phyloP scores from a whole-genome alignment of 495 filamentous ascomycete species.

The Aspergillus steynii region DNA sequence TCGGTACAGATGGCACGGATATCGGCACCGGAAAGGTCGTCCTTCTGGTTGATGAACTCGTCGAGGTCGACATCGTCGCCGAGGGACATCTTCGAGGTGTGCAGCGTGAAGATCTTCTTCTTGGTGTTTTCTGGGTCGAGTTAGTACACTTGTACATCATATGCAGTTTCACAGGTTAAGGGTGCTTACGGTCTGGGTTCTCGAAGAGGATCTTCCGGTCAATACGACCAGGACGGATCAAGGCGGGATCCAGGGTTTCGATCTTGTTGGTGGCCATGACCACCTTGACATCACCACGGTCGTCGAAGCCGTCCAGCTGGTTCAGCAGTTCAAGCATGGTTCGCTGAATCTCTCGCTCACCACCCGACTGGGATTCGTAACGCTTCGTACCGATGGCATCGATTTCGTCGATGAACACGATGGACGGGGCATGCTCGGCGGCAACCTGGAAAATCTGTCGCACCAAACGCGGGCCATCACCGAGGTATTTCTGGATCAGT shows the following conservation, averaged over 20 bases:
- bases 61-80: constrained; percentile 94
- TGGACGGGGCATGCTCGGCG: constrained; percentile 93
- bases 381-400: constrained; percentile 99
- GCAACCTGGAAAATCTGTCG: constrained; percentile 98
- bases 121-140: constrained; percentile 79
- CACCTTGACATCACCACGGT: constrained; percentile 98
- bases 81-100: constrained; percentile 98
- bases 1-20: constrained; percentile 99
- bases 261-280: constrained; percentile 99
- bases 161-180: not conserved
- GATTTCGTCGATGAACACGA: constrained; percentile 99
- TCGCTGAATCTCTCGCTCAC: constrained; percentile 95
- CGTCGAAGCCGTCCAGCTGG: constrained; percentile 98
- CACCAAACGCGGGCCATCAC: constrained; percentile 91
- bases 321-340: constrained; percentile 99
- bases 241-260: constrained; percentile 91
- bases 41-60: constrained; percentile 98
- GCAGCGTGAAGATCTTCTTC: constrained; percentile 99
- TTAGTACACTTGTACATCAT: constrained; percentile 29
- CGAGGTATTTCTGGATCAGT: constrained; percentile 98
- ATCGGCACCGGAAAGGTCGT: constrained; percentile 95
- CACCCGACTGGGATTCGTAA: constrained; percentile 95
- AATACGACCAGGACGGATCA: constrained; percentile 97
- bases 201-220: constrained; percentile 99
- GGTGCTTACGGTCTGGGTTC: constrained; percentile 85